These are phyloP conservation scores for Gossypium trilobum DNA, from an alignment of 441 rosid genomes.

Conservation along the genomic window DNA sequence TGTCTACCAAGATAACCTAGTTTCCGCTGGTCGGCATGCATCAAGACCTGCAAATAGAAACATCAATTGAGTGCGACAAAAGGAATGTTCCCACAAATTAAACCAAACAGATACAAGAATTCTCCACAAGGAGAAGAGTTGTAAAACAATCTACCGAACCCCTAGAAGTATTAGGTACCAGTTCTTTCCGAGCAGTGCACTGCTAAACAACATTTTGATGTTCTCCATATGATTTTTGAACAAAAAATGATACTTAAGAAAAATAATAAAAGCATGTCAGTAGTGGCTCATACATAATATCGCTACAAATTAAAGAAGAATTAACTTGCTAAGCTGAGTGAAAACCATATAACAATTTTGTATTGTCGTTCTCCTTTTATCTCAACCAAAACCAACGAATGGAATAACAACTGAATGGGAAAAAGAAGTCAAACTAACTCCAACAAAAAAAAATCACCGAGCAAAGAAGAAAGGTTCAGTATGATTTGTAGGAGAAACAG, in stretches of 20 bases:
- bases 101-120: not conserved
- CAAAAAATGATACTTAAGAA: not conserved
- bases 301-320: not conserved
- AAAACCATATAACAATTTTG: not conserved
- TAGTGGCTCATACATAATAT: not conserved
- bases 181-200: not conserved
- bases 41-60: constrained; percentile 60
- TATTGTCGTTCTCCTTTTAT: not conserved
- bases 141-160: not conserved
- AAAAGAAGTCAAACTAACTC: not conserved
- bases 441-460: not conserved
- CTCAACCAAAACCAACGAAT: not conserved
- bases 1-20: constrained; percentile 81
- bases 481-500: not conserved
- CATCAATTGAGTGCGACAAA: not conserved
- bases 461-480: not conserved
- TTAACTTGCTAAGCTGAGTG: not conserved
- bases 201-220: not conserved
- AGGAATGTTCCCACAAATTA: not conserved
- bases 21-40: constrained; percentile 65
- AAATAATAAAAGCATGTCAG: not conserved
- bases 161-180: not conserved
- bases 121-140: not conserved
- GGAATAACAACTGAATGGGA: not conserved
- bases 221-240: not conserved